Base-by-base conservation (phyloP, 176 grass and related monocot species). In the Stipa capillata region DNA sequence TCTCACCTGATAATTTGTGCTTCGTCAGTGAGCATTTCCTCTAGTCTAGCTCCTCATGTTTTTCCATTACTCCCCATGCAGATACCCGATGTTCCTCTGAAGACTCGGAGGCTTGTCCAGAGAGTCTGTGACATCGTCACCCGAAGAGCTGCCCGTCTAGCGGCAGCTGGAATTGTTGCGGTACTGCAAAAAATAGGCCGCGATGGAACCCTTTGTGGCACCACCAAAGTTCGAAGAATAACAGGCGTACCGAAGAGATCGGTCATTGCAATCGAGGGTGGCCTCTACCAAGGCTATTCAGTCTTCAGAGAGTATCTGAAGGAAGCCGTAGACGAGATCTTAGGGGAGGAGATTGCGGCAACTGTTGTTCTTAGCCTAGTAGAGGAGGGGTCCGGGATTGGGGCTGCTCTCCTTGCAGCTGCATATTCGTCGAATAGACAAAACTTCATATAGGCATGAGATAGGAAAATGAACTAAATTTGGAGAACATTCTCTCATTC, bases 321-420 rank as follows among this genome's bases (percentile, higher is more conserved):
- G 15, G 89, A 97, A 97, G 89, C 91, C 4, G 17, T 97, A 8
- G 69, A 65, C 7, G 94, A 97, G 37, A 97, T 97, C 49, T 56
- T 97, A 20, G 91, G 91, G 8, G 94, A 97, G 47, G 91, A 97
- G 43, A 33, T 92, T 6, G 79, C 85, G 4, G 58, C 79, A 41
- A 90, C 89, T 18, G 75, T 97, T n/a, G 63, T 68, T 63, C 73
- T 97, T 6, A 84, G 65, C 35, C 72, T 94, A 17, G 65, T 65
- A 51, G 89, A 90, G 40, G 91, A 97, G 73, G 94, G 94, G 2
- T 92, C 94, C 1, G 89, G 80, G 49, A 90, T 84, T 3, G 94
- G 94, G 4, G 91, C 89, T 47, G 94, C 94, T 10, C 85, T 97
- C 17, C 85, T 97, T 59, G 87, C 83, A 4, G 91, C 91, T 23